phyloP scores from a whole-genome alignment of 805 yeast genomes.

The Candida wancherniae region DNA sequence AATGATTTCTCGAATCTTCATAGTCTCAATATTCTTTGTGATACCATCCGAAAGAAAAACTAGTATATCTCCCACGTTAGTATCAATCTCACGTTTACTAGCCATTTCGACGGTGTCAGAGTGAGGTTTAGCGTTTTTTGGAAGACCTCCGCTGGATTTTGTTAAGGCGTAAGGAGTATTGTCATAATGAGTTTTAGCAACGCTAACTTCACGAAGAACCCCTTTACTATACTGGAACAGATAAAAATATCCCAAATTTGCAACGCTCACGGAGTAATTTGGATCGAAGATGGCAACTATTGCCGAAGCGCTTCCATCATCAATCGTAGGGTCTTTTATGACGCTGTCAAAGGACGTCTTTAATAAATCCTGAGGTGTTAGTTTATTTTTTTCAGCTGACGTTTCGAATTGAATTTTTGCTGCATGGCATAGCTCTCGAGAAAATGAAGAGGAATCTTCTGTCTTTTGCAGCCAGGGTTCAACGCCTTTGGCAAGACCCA shows the following conservation, averaged over 20 bases:
- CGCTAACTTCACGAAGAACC: too few relatives aligned
- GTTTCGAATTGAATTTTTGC: background rate
- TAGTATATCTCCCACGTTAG: too few relatives aligned
- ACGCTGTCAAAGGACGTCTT: constrained; percentile 1
- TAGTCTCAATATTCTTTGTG: constrained; percentile 1
- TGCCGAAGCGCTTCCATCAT: constrained; percentile 2
- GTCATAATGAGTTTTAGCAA: too few relatives aligned
- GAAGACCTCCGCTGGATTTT: too few relatives aligned
- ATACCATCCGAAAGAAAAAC: constrained; percentile 3
- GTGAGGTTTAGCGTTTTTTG: too few relatives aligned
- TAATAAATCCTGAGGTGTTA: constrained; percentile 1
- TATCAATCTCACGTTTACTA: too few relatives aligned
- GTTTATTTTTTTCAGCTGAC: background rate
- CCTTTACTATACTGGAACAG: too few relatives aligned
- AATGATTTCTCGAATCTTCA: constrained; percentile 1
- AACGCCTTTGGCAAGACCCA: constrained; percentile 4
- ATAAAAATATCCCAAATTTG: too few relatives aligned
- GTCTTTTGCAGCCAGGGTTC: background rate
- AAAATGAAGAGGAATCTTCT: constrained; percentile 1
- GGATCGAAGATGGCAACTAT: constrained; percentile 4
- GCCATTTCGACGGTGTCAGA: too few relatives aligned
- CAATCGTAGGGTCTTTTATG: background rate
- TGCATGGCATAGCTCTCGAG: constrained; percentile 2
- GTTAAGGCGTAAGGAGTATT: too few relatives aligned
- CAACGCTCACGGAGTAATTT: constrained; percentile 1